Percentiles rank a stretch among this genome's conserved stretches.
Conservation (phyloP, 2,329 filamentous ascomycete species). For the Pseudogymnoascus verrucosus region DNA sequence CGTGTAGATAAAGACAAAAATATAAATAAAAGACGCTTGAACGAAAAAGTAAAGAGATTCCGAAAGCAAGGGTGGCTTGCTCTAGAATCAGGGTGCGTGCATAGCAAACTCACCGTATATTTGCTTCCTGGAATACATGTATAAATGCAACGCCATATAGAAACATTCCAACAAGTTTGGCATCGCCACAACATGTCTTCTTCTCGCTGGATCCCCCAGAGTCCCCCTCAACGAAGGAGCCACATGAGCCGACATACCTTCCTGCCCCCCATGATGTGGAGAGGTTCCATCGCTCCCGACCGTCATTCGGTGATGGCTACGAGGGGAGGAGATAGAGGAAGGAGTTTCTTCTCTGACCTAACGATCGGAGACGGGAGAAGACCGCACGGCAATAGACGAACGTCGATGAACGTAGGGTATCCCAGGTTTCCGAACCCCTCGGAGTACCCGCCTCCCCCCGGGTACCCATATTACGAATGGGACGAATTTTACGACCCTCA, state of each 20-base stretch:
- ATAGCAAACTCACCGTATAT: constrained; percentile 4
- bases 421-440: background rate
- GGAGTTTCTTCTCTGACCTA: background rate
- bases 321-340: background rate
- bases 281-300: background rate
- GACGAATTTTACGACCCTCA: background rate
- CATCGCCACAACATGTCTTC: background rate
- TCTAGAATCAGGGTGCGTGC: background rate
- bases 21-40: background rate
- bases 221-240: background rate
- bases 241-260: background rate
- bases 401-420: background rate
- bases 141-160: constrained; percentile 3
- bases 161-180: background rate
- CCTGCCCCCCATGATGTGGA: background rate
- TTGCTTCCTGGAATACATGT: constrained; percentile 1
- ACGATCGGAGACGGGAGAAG: background rate
- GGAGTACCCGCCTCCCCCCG: background rate
- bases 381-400: background rate
- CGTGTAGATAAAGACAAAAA: background rate
- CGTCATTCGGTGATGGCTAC: background rate
- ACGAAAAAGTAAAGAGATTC: background rate
- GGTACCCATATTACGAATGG: background rate
- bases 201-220: background rate
- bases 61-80: background rate